Evolutionary conservation across 805 yeast genomes (phyloP).

Genomic region (Barnettozyma sp.): DNA sequence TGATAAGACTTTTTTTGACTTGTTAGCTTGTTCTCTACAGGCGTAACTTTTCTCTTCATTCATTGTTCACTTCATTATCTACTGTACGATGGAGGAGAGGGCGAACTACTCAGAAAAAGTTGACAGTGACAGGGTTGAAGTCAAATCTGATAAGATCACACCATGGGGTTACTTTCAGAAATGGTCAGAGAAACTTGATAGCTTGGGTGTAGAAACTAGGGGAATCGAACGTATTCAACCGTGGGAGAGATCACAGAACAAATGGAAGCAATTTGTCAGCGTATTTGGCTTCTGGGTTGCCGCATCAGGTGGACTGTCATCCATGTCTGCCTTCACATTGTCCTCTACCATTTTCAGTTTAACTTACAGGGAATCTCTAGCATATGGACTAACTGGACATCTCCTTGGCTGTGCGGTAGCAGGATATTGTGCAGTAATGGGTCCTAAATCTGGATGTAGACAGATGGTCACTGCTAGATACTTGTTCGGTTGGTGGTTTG

Average conservation of each 20-base stretch:
- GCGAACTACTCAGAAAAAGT: too few species aligned
- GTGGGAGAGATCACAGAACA: conserved; percentile 47
- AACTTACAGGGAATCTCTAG: conserved; percentile 57
- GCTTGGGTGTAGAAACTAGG: conserved; percentile 61
- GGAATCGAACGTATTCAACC: conserved; percentile 76
- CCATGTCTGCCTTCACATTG: conserved; percentile 76
- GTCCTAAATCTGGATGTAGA: conserved; percentile 84
- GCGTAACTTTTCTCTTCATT: too few species aligned
- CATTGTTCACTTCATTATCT: too few species aligned
- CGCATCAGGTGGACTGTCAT: conserved; percentile 82
- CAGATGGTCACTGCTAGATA: conserved; percentile 81
- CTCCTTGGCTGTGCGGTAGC: conserved; percentile 69
- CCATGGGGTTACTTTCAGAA: conserved; percentile 20
- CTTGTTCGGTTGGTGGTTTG: conserved; percentile 81
- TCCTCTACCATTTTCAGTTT: conserved; percentile 69
- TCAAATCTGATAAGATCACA: conserved; percentile 10
- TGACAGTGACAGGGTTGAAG: conserved; percentile 9
- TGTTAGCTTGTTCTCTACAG: too few species aligned
- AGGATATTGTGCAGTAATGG: conserved; percentile 80
- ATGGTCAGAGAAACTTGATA: conserved; percentile 43
- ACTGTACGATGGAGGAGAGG: too few species aligned
- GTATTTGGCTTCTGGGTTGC: conserved; percentile 77
- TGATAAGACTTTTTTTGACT: too few species aligned
- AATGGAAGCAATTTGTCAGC: conserved; percentile 30
- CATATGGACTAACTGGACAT: conserved; percentile 57